Percentiles rank a stretch among this genome's conserved stretches.
These are phyloP conservation scores for Aspergillus latus DNA, from an alignment of 2,329 filamentous ascomycete species.

Conservation along the genomic window DNA sequence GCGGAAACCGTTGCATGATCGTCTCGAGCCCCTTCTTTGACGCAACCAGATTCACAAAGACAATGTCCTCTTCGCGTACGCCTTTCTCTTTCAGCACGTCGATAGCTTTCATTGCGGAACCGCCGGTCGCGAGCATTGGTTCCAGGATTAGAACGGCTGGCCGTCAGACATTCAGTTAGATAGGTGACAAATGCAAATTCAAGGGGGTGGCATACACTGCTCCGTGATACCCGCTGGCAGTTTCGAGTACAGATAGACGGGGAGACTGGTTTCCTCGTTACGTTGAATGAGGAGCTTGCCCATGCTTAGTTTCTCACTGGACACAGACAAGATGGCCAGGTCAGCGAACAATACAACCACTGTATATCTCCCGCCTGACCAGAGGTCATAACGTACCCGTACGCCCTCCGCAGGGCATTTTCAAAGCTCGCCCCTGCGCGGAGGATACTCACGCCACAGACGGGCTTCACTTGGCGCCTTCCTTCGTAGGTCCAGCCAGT, in stretches of 20 bases:
- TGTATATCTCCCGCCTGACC: too few species aligned
- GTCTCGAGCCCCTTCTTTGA: slow-evolving; percentile 26
- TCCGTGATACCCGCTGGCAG: slow-evolving; percentile 25
- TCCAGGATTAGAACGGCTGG: slow-evolving; percentile 22
- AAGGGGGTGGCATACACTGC: slow-evolving; percentile 19
- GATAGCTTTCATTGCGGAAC: slow-evolving; percentile 20
- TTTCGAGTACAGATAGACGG: slow-evolving; percentile 33
- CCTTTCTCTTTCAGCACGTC: slow-evolving; percentile 14
- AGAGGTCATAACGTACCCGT: slow-evolving; percentile 20
- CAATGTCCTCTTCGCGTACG: slow-evolving; percentile 26
- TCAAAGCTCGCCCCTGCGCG: slow-evolving; percentile 36
- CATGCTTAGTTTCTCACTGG: slow-evolving; percentile 31
- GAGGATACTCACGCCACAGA: slow-evolving; percentile 37
- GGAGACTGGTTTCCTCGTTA: slow-evolving; percentile 31
- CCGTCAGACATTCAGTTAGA: too few species aligned
- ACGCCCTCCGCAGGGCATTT: slow-evolving; percentile 27
- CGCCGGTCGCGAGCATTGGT: slow-evolving; percentile 24
- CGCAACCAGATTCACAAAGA: slow-evolving; percentile 32
- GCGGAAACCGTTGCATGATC: slow-evolving; percentile 23
- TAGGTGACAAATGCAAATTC: too few species aligned
- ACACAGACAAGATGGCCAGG: not conserved
- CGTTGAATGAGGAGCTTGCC: slow-evolving; percentile 37
- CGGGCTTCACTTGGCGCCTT: slow-evolving; percentile 14
- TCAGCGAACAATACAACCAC: too few species aligned
- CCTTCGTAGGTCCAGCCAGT: slow-evolving; percentile 18